Evolutionary conservation across 108 stramenopile species (phyloP).

Genomic region (Schizochytrium sp.): DNA sequence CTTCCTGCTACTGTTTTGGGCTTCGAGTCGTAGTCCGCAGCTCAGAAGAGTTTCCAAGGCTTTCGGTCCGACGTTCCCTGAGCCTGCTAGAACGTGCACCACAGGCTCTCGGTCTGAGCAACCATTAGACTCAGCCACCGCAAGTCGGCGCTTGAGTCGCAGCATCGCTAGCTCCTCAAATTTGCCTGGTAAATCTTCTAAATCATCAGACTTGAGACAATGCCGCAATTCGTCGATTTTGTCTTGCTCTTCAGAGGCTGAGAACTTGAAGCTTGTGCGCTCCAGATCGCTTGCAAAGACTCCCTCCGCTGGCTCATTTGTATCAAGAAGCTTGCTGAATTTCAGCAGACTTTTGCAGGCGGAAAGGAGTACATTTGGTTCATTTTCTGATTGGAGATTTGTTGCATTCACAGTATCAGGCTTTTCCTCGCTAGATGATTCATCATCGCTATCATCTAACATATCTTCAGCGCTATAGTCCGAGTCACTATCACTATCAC

Average conservation of each 20-base stretch:
- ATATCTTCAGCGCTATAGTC: no score
- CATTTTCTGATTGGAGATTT: no score
- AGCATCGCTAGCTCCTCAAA: not conserved
- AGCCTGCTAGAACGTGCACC: not conserved
- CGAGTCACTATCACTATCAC: no score
- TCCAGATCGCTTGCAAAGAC: not conserved
- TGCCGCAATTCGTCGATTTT: not conserved
- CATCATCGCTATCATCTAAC: no score
- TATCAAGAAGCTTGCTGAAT: not conserved
- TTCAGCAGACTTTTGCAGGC: not conserved
- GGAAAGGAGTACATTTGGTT: not conserved
- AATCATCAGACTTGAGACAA: not conserved
- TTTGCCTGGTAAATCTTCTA: not conserved
- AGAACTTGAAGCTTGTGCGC: not conserved
- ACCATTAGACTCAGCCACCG: not conserved
- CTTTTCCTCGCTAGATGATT: no score
- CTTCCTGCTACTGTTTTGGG: not conserved
- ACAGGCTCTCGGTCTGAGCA: not conserved
- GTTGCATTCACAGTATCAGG: no score
- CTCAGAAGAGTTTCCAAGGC: not conserved
- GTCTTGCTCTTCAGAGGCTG: not conserved
- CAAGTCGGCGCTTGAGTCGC: not conserved
- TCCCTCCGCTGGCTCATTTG: not conserved
- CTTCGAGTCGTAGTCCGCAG: not conserved
- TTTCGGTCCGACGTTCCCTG: not conserved